phyloP scores from a whole-genome alignment of 306 rosid genomes.

The Astragalus glycyphyllos region DNA sequence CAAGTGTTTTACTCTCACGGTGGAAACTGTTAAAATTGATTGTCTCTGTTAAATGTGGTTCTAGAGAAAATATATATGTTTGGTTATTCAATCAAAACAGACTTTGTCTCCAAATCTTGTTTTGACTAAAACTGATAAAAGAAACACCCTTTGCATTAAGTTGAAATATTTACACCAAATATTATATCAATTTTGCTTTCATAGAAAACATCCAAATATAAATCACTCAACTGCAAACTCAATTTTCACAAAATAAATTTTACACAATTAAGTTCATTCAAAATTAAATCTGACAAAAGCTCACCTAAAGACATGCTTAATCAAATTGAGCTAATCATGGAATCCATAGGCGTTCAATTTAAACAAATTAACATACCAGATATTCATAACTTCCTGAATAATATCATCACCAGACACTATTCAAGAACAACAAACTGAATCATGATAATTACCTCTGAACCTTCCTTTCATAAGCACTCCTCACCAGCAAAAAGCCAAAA shows the following conservation, averaged over 20 bases:
- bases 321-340: slow-evolving; percentile 4
- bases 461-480: no score
- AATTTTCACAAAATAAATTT: neutral
- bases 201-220: neutral
- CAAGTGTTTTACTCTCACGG: neutral
- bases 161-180: neutral
- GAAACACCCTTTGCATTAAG: neutral
- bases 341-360: slow-evolving; percentile 18
- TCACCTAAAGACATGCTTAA: neutral
- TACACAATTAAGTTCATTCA: neutral
- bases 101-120: neutral
- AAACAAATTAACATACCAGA: slow-evolving; percentile 8
- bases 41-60: no score
- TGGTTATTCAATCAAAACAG: no score
- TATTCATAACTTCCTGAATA: slow-evolving; percentile 19
- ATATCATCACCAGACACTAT: slow-evolving; percentile 8
- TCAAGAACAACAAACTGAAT: slow-evolving; percentile 36
- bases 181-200: neutral
- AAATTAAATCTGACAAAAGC: neutral
- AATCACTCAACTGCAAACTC: neutral
- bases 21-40: neutral
- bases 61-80: no score
- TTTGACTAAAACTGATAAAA: neutral
- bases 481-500: no score
- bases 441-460: slow-evolving; percentile 58